These are phyloP conservation scores for Amylostereum areolatum DNA, from an alignment of 1,284 basidiomycete species.

Conservation along the genomic window DNA sequence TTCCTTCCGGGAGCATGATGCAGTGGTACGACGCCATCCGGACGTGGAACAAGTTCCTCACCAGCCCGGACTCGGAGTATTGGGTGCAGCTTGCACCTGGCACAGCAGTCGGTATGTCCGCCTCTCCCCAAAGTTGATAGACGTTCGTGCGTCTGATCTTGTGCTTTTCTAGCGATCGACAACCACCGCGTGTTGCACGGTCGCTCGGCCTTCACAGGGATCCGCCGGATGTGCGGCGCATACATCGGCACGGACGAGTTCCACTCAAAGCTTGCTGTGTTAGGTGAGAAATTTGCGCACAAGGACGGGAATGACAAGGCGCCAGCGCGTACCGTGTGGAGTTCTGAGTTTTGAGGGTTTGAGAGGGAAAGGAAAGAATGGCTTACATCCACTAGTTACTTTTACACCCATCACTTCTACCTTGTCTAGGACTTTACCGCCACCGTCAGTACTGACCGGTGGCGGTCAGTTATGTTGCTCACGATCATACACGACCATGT, in stretches of 20 bases:
- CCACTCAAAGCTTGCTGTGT: slow-evolving; percentile 66
- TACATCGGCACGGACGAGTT: slow-evolving; percentile 93
- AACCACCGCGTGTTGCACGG: slow-evolving; percentile 96
- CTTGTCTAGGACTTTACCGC: no score
- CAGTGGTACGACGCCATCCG: slow-evolving; percentile 79
- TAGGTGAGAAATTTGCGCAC: slow-evolving; percentile 50
- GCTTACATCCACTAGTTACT: no score
- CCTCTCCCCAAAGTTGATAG: not conserved
- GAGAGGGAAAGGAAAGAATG: not conserved
- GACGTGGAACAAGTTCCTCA: slow-evolving; percentile 73
- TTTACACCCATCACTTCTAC: no score
- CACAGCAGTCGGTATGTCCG: slow-evolving; percentile 70
- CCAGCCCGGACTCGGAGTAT: slow-evolving; percentile 80
- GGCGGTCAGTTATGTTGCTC: no score
- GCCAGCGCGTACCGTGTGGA: slow-evolving; percentile 27
- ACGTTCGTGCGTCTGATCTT: slow-evolving; percentile 1
- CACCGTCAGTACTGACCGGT: no score
- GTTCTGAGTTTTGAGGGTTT: slow-evolving; percentile 4
- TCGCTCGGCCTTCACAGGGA: slow-evolving; percentile 83
- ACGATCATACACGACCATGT: no score
- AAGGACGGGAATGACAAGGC: slow-evolving; percentile 8
- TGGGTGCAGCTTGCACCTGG: slow-evolving; percentile 89
- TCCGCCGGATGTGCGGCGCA: slow-evolving; percentile 90
- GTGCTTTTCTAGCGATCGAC: slow-evolving; percentile 62
- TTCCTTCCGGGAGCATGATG: slow-evolving; percentile 57